These are phyloP conservation scores for Pogostemon cablin DNA, from an alignment of 257 asterid species.

Conservation along the genomic window DNA sequence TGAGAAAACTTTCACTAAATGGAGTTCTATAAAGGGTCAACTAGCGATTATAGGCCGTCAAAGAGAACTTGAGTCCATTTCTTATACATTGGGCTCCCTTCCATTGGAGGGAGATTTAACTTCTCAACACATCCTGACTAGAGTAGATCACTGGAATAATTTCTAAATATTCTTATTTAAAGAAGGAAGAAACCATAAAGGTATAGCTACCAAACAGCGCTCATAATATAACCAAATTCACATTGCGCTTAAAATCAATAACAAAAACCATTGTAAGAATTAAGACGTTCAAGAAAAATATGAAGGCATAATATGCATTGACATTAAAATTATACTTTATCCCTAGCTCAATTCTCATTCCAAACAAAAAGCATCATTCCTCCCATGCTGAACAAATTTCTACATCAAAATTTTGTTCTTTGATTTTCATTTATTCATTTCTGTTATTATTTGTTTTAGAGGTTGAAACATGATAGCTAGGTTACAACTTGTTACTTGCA, in stretches of 20 bases:
- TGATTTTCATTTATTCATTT: background rate
- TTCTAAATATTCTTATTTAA: background rate
- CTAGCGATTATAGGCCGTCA: background rate
- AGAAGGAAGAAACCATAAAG: background rate
- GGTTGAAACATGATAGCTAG: background rate
- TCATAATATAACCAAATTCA: background rate
- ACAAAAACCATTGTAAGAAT: background rate
- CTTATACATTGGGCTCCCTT: background rate
- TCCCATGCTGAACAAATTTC: background rate
- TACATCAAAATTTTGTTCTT: background rate
- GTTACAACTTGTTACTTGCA: conserved; percentile 3
- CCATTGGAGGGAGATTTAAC: background rate
- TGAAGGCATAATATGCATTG: background rate
- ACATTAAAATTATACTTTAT: background rate
- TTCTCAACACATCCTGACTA: background rate
- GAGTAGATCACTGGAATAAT: background rate
- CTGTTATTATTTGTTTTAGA: background rate
- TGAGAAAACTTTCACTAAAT: background rate
- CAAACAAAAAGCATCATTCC: background rate
- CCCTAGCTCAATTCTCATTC: background rate
- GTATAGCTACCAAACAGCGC: background rate
- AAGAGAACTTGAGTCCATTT: background rate
- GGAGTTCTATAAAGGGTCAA: conserved; percentile 8
- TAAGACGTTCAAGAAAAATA: background rate
- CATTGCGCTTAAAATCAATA: background rate